Conservation (phyloP, 2,329 filamentous ascomycete species). For the Talaromyces sp. region DNA sequence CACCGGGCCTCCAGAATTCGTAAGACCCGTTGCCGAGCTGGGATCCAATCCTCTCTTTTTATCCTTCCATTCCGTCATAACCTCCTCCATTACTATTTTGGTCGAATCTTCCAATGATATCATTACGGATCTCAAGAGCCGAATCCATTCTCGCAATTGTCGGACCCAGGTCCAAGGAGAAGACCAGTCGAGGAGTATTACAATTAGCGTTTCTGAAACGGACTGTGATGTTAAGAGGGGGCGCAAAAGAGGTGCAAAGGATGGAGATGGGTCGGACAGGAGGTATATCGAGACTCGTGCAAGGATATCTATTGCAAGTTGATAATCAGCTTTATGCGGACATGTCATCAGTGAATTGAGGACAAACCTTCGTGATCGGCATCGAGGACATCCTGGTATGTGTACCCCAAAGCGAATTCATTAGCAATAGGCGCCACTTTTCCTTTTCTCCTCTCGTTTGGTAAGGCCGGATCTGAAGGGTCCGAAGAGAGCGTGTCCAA, state of each 20-base stretch:
- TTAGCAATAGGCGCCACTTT: slow-evolving; percentile 78
- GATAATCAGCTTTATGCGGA: neutral
- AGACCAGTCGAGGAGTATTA: slow-evolving; percentile 92
- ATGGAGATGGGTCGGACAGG: slow-evolving; percentile 74
- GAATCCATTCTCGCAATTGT: slow-evolving; percentile 83
- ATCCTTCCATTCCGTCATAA: slow-evolving; percentile 74
- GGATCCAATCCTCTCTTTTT: slow-evolving; percentile 58
- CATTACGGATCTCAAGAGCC: slow-evolving; percentile 72
- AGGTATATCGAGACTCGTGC: slow-evolving; percentile 86
- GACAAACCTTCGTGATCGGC: too few species aligned
- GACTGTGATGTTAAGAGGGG: slow-evolving; percentile 79
- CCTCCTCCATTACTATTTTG: slow-evolving; percentile 79
- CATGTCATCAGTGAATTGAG: slow-evolving; percentile 75
- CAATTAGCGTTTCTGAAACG: slow-evolving; percentile 78
- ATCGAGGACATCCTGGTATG: slow-evolving; percentile 90
- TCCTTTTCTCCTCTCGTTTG: slow-evolving; percentile 44
- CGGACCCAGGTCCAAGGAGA: slow-evolving; percentile 90
- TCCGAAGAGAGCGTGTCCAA: slow-evolving; percentile 55
- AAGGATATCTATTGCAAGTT: slow-evolving; percentile 63
- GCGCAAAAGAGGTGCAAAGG: slow-evolving; percentile 75
- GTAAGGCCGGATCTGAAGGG: slow-evolving; percentile 35
- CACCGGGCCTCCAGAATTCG: slow-evolving; percentile 60
- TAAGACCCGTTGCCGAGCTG: slow-evolving; percentile 47
- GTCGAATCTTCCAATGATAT: slow-evolving; percentile 68
- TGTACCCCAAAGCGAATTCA: slow-evolving; percentile 87